Base-by-base conservation (phyloP, 129 eudicot species). In the Kitagawia praeruptora region DNA sequence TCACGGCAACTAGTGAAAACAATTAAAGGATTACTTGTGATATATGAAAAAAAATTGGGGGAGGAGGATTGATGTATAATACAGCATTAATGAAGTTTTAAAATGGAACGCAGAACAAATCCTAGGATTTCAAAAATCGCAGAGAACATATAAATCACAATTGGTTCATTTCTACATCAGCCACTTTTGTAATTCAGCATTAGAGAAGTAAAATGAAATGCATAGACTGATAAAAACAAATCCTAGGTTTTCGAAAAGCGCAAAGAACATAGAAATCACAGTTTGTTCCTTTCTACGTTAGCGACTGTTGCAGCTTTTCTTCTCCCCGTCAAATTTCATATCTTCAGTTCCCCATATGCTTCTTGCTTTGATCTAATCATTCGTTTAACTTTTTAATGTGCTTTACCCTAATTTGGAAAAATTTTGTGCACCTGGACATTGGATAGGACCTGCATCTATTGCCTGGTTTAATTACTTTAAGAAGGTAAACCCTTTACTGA, bases 401-500 rank as follows among this genome's bases (percentile, higher is more conserved):
- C 66, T n/a, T 61, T 69, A 15, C 19, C 11, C 38, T 69, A 37
- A 34, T 34, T 69, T 34, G 3, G 16, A 27, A 64, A 69, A 69
- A 12, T 8, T 69, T 42, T 40, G 47, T 45, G 27, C 38, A 44
- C 45, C 75, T 79, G 78, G 64, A 67, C 69, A 38, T 83, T 72
- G 77, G 45, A 48, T 71, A 93, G 98, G 92, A n/a, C 93, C 92
- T 3, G 56, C 87, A 83, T 90, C 89, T 47, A 78, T 90, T 41
- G 80, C 93, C 70, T 90, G 91, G 92, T 75, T 88, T 27, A 88
- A 85, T 69, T 85, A 48, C 80, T 88, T 91, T 84, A 82, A 88
- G 75, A 88, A 84, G 93, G 98, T 90, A 75, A 77, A 25, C 6
- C 37, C 72, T 53, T 23, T 54, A 21, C 54, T 51, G 56, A 58